Evolutionary conservation across 192 early-diverging fungal species (phyloP).

Genomic region (Borealophlyctis nickersoniae): DNA sequence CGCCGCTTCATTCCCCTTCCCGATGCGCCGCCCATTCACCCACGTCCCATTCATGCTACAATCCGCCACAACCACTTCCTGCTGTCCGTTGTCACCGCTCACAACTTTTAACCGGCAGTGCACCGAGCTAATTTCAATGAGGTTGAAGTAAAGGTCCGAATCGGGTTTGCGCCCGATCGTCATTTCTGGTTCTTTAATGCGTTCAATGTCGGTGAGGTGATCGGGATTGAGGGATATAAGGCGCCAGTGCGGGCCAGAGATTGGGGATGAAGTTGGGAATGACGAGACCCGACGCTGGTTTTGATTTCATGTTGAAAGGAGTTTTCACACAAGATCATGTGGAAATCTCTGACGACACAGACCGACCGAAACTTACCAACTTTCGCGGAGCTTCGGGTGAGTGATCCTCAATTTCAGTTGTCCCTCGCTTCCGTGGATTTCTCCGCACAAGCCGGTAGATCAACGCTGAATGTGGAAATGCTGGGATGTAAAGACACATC

Average conservation of each 20-base stretch:
- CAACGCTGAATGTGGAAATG: too few relatives aligned
- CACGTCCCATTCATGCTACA: slow-evolving; percentile 36
- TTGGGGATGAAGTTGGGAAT: neutral
- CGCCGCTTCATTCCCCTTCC: slow-evolving; percentile 9
- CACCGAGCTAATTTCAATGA: slow-evolving; percentile 15
- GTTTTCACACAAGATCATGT: neutral
- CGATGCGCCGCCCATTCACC: slow-evolving; percentile 22
- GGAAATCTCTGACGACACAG: neutral
- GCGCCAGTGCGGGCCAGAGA: neutral
- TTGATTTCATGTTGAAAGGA: neutral
- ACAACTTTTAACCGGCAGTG: slow-evolving; percentile 22
- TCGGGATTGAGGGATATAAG: neutral
- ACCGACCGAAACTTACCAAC: neutral
- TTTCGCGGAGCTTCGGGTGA: too few relatives aligned
- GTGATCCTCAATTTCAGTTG: too few relatives aligned
- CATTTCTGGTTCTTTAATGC: neutral
- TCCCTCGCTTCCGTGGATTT: too few relatives aligned
- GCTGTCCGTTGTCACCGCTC: neutral
- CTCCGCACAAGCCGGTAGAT: too few relatives aligned
- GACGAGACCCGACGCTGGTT: neutral
- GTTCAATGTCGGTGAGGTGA: neutral
- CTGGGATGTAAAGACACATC: too few relatives aligned
- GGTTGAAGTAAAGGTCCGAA: slow-evolving; percentile 15
- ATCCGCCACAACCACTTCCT: slow-evolving; percentile 11
- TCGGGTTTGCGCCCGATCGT: slow-evolving; percentile 26